Conservation (phyloP, 2,329 filamentous ascomycete species). For the Trichoderma koningii region DNA sequence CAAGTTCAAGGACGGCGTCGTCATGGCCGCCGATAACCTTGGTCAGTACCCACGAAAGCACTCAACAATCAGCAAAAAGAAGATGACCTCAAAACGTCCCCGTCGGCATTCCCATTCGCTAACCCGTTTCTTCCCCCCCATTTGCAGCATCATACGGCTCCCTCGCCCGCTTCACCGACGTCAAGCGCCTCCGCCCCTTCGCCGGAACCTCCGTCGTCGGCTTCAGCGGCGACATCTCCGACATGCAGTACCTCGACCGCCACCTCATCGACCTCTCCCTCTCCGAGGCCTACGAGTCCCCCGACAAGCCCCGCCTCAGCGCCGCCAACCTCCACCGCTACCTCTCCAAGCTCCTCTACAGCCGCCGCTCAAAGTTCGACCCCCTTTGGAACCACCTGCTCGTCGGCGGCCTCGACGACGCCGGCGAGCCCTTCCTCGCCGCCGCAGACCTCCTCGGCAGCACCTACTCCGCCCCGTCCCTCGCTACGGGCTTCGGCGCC, state of each 20-base stretch:
- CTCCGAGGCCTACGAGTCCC: slow-evolving; percentile 76
- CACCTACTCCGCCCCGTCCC: slow-evolving; percentile 81
- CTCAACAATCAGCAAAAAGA: neutral
- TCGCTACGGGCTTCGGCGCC: slow-evolving; percentile 91
- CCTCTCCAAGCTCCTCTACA: slow-evolving; percentile 93
- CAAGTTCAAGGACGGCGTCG: slow-evolving; percentile 95
- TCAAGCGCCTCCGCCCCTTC: slow-evolving; percentile 91
- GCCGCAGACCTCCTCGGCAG: slow-evolving; percentile 90
- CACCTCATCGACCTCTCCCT: slow-evolving; percentile 81
- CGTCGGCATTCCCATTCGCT: neutral
- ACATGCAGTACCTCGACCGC: slow-evolving; percentile 98
- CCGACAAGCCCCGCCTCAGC: slow-evolving; percentile 60
- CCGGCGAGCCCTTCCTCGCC: slow-evolving; percentile 83
- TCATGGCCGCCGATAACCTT: slow-evolving; percentile 95
- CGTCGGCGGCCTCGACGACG: slow-evolving; percentile 82
- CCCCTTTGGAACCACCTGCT: slow-evolving; percentile 96
- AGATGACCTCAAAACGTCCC: neutral
- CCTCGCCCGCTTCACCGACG: slow-evolving; percentile 91
- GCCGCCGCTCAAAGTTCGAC: slow-evolving; percentile 91
- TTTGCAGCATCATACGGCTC: slow-evolving; percentile 91
- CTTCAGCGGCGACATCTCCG: slow-evolving; percentile 94
- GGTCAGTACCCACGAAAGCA: slow-evolving; percentile 54
- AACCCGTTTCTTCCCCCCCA: neutral
- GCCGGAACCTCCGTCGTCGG: slow-evolving; percentile 82
- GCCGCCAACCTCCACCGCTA: slow-evolving; percentile 97